These are phyloP conservation scores for Puccinia hordei DNA, from an alignment of 1,284 basidiomycete genomes.

Conservation along the genomic window DNA sequence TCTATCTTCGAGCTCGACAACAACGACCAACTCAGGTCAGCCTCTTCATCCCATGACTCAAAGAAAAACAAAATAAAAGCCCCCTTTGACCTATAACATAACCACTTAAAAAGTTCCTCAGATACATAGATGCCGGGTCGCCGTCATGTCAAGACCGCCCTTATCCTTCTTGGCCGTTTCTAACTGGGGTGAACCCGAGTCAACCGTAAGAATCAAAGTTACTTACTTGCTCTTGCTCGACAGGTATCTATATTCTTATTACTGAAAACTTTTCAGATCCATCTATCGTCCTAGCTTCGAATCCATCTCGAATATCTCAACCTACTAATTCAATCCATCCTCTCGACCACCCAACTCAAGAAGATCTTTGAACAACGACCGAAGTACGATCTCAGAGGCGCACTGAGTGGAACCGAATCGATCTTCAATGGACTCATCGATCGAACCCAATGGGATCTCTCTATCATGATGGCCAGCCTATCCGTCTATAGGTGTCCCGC, in stretches of 20 bases:
- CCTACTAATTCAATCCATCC: conserved; percentile 84
- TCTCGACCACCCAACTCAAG: conserved; percentile 79
- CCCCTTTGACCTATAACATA: too few species aligned
- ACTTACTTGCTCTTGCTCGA: too few species aligned
- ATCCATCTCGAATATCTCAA: conserved; percentile 92
- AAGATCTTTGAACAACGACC: conserved; percentile 81
- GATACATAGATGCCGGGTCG: conserved; percentile 79
- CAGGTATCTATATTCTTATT: too few species aligned
- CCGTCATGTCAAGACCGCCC: conserved; percentile 80
- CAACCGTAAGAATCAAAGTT: conserved; percentile 78
- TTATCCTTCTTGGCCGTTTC: conserved; percentile 88
- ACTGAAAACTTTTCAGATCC: too few species aligned
- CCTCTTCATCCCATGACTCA: conserved; percentile 56
- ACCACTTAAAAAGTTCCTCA: conserved; percentile 50
- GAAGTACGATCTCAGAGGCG: conserved; percentile 84
- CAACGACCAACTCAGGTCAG: conserved; percentile 72
- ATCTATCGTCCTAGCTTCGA: too few species aligned
- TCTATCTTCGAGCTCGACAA: conserved; percentile 78
- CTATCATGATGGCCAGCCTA: conserved; percentile 64
- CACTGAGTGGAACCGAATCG: conserved; percentile 78
- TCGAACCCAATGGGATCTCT: conserved; percentile 74
- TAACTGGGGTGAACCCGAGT: conserved; percentile 89
- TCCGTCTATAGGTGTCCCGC: conserved; percentile 53
- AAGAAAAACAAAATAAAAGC: too few species aligned
- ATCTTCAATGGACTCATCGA: conserved; percentile 73